Evolutionary conservation across 2,329 filamentous ascomycete genomes (phyloP).

Genomic region (Penicillium decumbens): DNA sequence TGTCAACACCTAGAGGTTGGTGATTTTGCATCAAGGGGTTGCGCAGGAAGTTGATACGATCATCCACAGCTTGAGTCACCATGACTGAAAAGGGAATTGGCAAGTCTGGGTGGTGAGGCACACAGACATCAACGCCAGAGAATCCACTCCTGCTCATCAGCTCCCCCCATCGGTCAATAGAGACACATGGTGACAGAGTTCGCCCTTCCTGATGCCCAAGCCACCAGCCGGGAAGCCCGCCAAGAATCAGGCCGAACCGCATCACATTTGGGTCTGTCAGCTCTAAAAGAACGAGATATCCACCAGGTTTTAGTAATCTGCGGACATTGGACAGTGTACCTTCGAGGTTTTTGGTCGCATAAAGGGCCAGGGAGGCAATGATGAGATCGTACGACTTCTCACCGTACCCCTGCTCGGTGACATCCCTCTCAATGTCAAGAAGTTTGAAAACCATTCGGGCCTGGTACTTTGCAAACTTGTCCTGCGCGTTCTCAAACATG

Average conservation of each 20-base stretch:
- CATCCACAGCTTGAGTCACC: slow-evolving; percentile 33
- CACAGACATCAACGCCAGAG: slow-evolving; percentile 25
- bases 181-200: slow-evolving; percentile 24
- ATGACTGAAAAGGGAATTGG: slow-evolving; percentile 25
- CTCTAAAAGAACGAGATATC: slow-evolving; percentile 46
- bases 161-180: slow-evolving; percentile 30
- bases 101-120: neutral
- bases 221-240: slow-evolving; percentile 38
- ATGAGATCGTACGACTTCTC: slow-evolving; percentile 36
- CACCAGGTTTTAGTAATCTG: slow-evolving; percentile 44
- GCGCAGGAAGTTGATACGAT: slow-evolving; percentile 24
- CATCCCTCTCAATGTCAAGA: slow-evolving; percentile 34
- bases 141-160: slow-evolving; percentile 32
- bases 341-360: slow-evolving; percentile 29
- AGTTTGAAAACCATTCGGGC: slow-evolving; percentile 33
- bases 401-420: slow-evolving; percentile 33
- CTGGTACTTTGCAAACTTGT: slow-evolving; percentile 25
- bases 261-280: slow-evolving; percentile 24
- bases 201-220: slow-evolving; percentile 25
- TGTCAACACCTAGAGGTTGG: slow-evolving; percentile 3
- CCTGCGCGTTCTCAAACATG: slow-evolving; percentile 40
- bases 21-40: slow-evolving; percentile 20
- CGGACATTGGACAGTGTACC: slow-evolving; percentile 30
- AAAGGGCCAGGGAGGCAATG: slow-evolving; percentile 33
- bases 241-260: slow-evolving; percentile 27